These are phyloP conservation scores for Trametes sanguinea DNA, from an alignment of 768 basidiomycete genomes.

Conservation along the genomic window DNA sequence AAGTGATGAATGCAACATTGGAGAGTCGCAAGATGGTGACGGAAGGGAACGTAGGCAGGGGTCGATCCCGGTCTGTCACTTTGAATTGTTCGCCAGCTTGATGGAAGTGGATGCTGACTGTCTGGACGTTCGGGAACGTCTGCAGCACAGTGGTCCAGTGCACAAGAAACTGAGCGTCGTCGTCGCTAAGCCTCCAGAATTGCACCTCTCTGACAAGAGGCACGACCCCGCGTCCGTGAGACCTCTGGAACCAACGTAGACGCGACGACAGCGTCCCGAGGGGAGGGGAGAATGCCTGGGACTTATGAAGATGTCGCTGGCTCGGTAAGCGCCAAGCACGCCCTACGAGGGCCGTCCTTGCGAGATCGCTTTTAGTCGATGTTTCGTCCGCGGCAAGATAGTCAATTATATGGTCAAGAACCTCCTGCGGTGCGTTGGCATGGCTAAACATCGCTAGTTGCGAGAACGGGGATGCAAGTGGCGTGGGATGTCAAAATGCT, in stretches of 20 bases:
- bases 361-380: background rate
- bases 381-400: background rate
- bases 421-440: background rate
- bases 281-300: background rate
- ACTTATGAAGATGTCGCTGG: background rate
- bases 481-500: no score
- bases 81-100: no score
- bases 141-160: no score
- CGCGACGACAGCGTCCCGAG: background rate
- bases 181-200: background rate
- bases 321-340: background rate
- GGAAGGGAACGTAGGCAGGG: background rate
- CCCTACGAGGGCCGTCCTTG: background rate
- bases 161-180: background rate
- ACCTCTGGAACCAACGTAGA: background rate
- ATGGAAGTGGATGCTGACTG: no score
- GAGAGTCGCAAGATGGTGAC: slow-evolving; percentile 1
- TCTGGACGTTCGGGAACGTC: no score
- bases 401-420: background rate
- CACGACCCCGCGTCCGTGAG: background rate
- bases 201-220: background rate
- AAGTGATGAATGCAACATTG: background rate
- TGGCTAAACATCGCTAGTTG: no score
- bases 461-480: no score
- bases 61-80: no score